These are phyloP conservation scores for Herpetomonas samuelpessoai DNA, from an alignment of 208 protist species.

Conservation along the genomic window DNA sequence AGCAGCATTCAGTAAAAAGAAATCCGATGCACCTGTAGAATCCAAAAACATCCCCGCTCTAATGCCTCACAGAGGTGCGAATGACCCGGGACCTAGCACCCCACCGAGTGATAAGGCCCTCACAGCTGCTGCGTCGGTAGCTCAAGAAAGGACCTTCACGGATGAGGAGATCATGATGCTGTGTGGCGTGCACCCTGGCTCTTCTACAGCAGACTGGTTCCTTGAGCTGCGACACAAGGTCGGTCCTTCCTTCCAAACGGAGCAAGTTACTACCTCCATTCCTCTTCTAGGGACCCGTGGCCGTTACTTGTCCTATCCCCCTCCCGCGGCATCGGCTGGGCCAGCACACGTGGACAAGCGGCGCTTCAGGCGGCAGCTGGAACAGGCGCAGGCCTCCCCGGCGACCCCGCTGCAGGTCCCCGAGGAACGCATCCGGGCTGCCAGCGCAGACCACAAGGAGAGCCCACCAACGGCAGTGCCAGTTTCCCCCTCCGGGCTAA, in stretches of 20 bases:
- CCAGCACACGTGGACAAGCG: not conserved
- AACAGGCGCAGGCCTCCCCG: not conserved
- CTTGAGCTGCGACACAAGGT: not conserved
- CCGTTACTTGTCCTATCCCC: not conserved
- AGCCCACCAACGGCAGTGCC: not conserved
- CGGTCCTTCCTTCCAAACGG: no score
- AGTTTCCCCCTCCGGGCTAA: not conserved
- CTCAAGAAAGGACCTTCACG: conserved; percentile 20
- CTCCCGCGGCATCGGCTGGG: no score
- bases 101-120: no score
- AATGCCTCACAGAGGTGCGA: no score
- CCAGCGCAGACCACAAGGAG: not conserved
- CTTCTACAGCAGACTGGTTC: not conserved
- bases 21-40: no score
- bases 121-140: not conserved
- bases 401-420: not conserved
- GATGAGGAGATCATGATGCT: conserved; percentile 53
- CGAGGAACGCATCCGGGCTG: not conserved
- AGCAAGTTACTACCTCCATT: no score
- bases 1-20: no score
- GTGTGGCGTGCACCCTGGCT: conserved; percentile 24
- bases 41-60: no score
- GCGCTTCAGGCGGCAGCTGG: not conserved
- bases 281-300: not conserved
- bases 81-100: no score